Percentiles rank a stretch among this genome's conserved stretches.
phyloP scores from a whole-genome alignment of 371 early-diverging fungal genomes.

The Racocetra persica region DNA sequence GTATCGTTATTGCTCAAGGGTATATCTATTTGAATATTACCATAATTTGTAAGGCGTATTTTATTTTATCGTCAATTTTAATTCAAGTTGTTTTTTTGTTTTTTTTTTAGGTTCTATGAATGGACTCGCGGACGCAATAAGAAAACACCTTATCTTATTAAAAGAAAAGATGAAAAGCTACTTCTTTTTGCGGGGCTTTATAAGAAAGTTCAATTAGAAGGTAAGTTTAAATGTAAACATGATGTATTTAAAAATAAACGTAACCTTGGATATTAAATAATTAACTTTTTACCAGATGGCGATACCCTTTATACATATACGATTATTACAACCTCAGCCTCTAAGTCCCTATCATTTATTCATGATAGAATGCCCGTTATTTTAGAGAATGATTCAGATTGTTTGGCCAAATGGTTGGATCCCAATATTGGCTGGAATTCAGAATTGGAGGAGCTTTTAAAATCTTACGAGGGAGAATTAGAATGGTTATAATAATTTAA shows the following conservation, averaged over 20 bases:
- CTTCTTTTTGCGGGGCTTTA: slow-evolving; percentile 71
- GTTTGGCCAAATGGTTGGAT: slow-evolving; percentile 67
- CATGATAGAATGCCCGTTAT: slow-evolving; percentile 83
- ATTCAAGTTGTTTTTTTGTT: background rate
- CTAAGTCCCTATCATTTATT: slow-evolving; percentile 58
- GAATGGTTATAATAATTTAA: slow-evolving; percentile 49
- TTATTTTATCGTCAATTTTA: background rate
- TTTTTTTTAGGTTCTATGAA: slow-evolving; percentile 69
- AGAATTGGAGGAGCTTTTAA: slow-evolving; percentile 54
- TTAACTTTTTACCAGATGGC: slow-evolving; percentile 43
- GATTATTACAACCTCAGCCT: slow-evolving; percentile 67
- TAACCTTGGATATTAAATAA: background rate
- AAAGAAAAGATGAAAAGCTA: slow-evolving; percentile 62
- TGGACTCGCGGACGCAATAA: slow-evolving; percentile 68
- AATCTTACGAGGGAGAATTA: slow-evolving; percentile 62
- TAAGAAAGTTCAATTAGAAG: slow-evolving; percentile 52
- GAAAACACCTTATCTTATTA: slow-evolving; percentile 65
- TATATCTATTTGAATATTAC: slow-evolving; percentile 41
- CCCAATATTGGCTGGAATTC: slow-evolving; percentile 52
- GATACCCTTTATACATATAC: slow-evolving; percentile 59
- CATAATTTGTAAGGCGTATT: background rate
- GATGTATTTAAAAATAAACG: background rate
- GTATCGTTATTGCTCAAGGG: slow-evolving; percentile 76
- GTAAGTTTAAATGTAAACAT: background rate
- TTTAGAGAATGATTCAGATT: slow-evolving; percentile 56